These are phyloP conservation scores for Mycena filopes DNA, from an alignment of 768 basidiomycete genomes.

Conservation along the genomic window DNA sequence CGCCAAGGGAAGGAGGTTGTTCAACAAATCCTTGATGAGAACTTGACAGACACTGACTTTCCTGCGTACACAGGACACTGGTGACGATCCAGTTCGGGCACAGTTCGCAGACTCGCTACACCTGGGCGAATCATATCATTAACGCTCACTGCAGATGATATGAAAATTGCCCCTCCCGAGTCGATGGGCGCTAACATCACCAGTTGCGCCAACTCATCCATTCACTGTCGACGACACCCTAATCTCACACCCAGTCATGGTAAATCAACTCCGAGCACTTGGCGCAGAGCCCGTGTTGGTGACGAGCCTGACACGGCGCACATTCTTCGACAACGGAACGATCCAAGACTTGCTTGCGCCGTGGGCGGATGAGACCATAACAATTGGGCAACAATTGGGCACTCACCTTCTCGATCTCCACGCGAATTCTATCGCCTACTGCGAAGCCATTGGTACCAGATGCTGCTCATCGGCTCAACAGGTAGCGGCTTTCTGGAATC, in stretches of 20 bases:
- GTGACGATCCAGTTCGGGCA: conserved; percentile 58
- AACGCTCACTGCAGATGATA: conserved; percentile 36
- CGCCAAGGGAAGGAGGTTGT: conserved; percentile 43
- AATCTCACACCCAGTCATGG: conserved; percentile 38
- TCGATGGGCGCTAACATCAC: conserved; percentile 57
- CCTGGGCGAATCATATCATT: background rate
- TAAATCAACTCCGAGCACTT: conserved; percentile 47
- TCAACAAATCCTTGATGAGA: background rate
- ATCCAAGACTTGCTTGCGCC: conserved; percentile 48
- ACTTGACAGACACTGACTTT: background rate
- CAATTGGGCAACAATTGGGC: conserved; percentile 46
- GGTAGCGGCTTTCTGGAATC: no score
- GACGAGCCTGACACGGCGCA: conserved; percentile 52
- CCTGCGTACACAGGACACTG: conserved; percentile 34
- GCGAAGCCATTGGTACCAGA: conserved; percentile 53
- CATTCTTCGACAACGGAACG: conserved; percentile 49
- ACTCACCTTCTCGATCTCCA: conserved; percentile 54
- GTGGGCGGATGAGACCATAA: conserved; percentile 53
- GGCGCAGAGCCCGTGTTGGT: conserved; percentile 54
- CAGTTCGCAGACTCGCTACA: conserved; percentile 27
- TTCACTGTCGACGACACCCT: background rate
- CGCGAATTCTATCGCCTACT: conserved; percentile 49
- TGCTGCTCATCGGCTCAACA: conserved; percentile 51
- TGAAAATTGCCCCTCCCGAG: conserved; percentile 51
- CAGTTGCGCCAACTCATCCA: background rate